phyloP scores from a whole-genome alignment of 805 yeast species.

The Yamadazyma olivae region DNA sequence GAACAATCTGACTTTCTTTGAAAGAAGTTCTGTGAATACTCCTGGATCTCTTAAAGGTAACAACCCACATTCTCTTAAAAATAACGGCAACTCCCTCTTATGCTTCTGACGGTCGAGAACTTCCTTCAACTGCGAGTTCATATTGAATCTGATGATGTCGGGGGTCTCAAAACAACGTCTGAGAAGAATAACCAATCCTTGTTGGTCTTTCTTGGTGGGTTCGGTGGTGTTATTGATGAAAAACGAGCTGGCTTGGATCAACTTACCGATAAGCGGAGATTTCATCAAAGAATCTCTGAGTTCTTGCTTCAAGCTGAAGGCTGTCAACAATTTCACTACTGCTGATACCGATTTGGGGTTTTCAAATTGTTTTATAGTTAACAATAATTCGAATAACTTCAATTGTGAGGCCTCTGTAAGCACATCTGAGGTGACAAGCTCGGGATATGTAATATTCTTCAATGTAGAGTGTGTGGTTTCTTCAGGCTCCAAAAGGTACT shows the following conservation, averaged over 20 bases:
- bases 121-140: conserved; percentile 49
- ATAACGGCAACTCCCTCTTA: conserved; percentile 42
- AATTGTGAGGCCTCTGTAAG: conserved; percentile 19
- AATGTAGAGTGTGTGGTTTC: conserved; percentile 17
- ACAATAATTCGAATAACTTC: conserved; percentile 41
- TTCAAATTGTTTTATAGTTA: conserved; percentile 37
- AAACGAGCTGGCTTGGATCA: conserved; percentile 42
- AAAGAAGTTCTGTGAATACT: conserved; percentile 43
- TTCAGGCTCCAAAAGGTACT: conserved; percentile 48
- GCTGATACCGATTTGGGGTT: conserved; percentile 49
- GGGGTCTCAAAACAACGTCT: conserved; percentile 70
- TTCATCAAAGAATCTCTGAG: conserved; percentile 39
- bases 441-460: conserved; percentile 6
- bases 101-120: conserved; percentile 17
- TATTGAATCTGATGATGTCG: conserved; percentile 44
- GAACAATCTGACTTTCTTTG: conserved; percentile 40
- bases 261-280: conserved; percentile 44
- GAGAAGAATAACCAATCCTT: conserved; percentile 41
- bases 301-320: conserved; percentile 43
- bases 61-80: conserved; percentile 50
- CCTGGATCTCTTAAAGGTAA: conserved; percentile 49
- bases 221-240: conserved; percentile 19
- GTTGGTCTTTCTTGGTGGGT: conserved; percentile 13
- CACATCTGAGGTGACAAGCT: conserved; percentile 11
- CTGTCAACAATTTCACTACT: conserved; percentile 41